Evolutionary conservation across 352 stramenopile species (phyloP).

Genomic region (Phytophthora rubi): DNA sequence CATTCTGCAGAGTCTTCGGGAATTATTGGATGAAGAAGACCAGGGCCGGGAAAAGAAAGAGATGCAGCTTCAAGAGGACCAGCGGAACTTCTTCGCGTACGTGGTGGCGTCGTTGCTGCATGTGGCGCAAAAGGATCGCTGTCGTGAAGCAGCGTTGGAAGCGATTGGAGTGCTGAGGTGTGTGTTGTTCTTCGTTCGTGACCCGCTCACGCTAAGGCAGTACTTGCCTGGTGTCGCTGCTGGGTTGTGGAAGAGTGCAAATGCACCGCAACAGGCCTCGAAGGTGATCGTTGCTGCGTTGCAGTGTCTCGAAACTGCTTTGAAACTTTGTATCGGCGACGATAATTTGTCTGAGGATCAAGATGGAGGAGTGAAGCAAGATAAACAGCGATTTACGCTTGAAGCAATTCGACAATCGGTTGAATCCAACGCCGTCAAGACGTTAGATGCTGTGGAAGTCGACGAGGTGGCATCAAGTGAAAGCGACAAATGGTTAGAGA

Average conservation of each 20-base stretch:
- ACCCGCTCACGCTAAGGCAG: conserved; percentile 53
- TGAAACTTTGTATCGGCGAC: conserved; percentile 49
- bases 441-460: background rate
- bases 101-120: conserved; percentile 66
- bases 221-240: conserved; percentile 76
- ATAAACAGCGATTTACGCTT: conserved; percentile 34
- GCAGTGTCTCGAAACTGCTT: conserved; percentile 46
- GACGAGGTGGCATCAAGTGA: conserved; percentile 4
- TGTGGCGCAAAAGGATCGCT: conserved; percentile 59
- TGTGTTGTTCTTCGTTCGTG: conserved; percentile 47
- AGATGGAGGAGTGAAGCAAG: conserved; percentile 10
- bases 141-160: conserved; percentile 43
- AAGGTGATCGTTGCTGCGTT: conserved; percentile 70
- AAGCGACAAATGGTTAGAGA: conserved; percentile 57
- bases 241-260: conserved; percentile 68
- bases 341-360: conserved; percentile 13
- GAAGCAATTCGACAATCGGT: conserved; percentile 40
- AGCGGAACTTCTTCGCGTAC: conserved; percentile 78
- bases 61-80: conserved; percentile 37
- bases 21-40: conserved; percentile 37
- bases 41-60: conserved; percentile 12
- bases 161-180: conserved; percentile 50
- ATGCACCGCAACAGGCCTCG: conserved; percentile 70
- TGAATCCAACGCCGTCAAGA: conserved; percentile 12
- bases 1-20: conserved; percentile 51